phyloP scores from a whole-genome alignment of 257 asterid species.

The Nicotiana sylvestris region DNA sequence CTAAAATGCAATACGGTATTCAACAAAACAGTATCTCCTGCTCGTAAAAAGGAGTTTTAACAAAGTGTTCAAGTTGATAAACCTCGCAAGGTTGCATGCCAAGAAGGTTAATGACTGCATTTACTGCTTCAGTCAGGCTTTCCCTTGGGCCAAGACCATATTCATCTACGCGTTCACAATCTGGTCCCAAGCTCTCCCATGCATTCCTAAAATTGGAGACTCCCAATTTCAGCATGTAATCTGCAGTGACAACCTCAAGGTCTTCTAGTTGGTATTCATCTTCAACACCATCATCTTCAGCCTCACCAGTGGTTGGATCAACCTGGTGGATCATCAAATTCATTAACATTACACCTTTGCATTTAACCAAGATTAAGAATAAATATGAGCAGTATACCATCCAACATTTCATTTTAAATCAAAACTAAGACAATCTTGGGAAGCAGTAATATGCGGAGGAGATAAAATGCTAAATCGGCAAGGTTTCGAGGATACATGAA shows the following conservation, averaged over 20 bases:
- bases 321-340: conserved; percentile 37
- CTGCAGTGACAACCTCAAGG: conserved; percentile 86
- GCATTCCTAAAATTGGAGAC: conserved; percentile 96
- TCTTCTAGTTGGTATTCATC: conserved; percentile 98
- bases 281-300: conserved; percentile 92
- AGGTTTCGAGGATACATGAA: neutral
- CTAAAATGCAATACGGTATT: neutral
- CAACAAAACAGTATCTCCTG: neutral
- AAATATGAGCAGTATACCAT: neutral
- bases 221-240: conserved; percentile 85
- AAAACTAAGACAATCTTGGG: neutral
- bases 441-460: neutral
- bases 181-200: conserved; percentile 89
- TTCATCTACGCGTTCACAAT: conserved; percentile 70
- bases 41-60: neutral
- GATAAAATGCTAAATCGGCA: neutral
- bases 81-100: conserved; percentile 99
- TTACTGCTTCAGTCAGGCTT: conserved; percentile 83
- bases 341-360: neutral
- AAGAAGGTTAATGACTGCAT: conserved; percentile 80
- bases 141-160: conserved; percentile 98
- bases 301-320: conserved; percentile 87
- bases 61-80: conserved; percentile 11
- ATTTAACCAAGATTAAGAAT: neutral
- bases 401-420: neutral